These are phyloP conservation scores for Hanseniaspora nectarophila DNA, from an alignment of 805 yeast genomes.

Conservation along the genomic window DNA sequence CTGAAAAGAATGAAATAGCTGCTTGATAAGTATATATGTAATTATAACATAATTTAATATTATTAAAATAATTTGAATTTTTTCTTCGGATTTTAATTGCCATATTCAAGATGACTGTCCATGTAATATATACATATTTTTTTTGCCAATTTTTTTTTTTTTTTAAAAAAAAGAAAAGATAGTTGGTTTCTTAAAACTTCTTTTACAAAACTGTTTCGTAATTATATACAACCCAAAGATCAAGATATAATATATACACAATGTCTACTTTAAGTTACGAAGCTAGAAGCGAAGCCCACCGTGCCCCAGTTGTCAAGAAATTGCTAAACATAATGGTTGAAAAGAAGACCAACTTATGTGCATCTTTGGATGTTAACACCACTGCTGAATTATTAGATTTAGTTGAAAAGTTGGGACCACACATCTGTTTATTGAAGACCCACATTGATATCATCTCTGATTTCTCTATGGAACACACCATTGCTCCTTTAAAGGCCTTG, in stretches of 20 bases:
- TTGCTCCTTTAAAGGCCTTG: constrained; percentile 57
- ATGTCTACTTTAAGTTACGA: constrained; percentile 36
- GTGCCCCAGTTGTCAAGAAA: constrained; percentile 68
- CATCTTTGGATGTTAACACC: constrained; percentile 79
- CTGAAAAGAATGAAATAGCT: constrained; percentile 27
- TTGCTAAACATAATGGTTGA: constrained; percentile 61
- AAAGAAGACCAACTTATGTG: constrained; percentile 83
- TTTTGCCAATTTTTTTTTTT: not conserved
- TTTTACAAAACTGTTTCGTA: not conserved
- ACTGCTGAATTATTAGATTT: constrained; percentile 62
- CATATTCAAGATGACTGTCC: too few species aligned
- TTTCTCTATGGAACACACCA: constrained; percentile 68
- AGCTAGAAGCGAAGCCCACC: constrained; percentile 56
- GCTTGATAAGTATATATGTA: not conserved
- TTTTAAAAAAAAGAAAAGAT: not conserved
- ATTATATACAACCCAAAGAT: not conserved
- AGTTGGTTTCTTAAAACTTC: not conserved
- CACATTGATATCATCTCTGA: constrained; percentile 90
- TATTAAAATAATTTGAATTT: too few species aligned
- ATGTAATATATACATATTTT: too few species aligned
- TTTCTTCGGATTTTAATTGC: constrained; percentile 18
- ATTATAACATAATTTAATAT: too few species aligned
- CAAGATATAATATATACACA: not conserved
- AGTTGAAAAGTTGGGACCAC: constrained; percentile 77
- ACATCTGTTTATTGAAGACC: constrained; percentile 81